Percentiles rank a stretch among this genome's conserved stretches.
phyloP scores from a whole-genome alignment of 805 yeast species.

The Suhomyces sp. region DNA sequence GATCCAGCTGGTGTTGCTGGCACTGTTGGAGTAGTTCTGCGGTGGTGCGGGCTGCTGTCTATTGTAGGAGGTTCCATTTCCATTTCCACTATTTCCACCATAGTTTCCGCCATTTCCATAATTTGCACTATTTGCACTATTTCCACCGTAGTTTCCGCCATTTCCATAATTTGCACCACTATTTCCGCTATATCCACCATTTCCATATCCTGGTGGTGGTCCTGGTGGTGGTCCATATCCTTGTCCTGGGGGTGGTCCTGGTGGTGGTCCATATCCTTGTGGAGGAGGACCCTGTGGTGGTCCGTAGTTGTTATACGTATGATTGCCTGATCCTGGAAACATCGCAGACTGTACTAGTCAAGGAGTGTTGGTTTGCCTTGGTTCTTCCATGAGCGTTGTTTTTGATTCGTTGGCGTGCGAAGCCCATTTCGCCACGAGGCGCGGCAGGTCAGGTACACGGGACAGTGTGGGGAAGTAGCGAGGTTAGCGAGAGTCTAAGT shows the following conservation, averaged over 20 bases:
- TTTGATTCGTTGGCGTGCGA: not conserved
- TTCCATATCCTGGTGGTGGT: too few species aligned
- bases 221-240: too few species aligned
- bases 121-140: too few species aligned
- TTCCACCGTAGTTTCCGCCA: too few species aligned
- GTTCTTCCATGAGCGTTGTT: not conserved
- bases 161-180: too few species aligned
- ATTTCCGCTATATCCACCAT: too few species aligned
- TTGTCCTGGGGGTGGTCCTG: constrained; percentile 6
- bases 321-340: constrained; percentile 25
- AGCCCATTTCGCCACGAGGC: not conserved
- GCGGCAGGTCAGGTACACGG: too few species aligned
- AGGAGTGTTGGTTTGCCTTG: not conserved
- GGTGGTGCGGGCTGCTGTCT: constrained; percentile 10
- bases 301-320: constrained; percentile 14
- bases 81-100: too few species aligned
- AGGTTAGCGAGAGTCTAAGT: not conserved
- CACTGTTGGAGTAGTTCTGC: constrained; percentile 3
- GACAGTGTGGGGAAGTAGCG: not conserved
- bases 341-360: constrained; percentile 4
- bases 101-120: too few species aligned
- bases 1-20: constrained; percentile 7
- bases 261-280: constrained; percentile 13
- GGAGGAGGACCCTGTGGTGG: constrained; percentile 20
- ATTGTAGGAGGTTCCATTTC: constrained; percentile 16